A percentile compares a stretch with the other conserved stretches of the same genome.
These are phyloP conservation scores for Acanthamoeba royreba DNA, from an alignment of 208 protist genomes.

Conservation along the genomic window DNA sequence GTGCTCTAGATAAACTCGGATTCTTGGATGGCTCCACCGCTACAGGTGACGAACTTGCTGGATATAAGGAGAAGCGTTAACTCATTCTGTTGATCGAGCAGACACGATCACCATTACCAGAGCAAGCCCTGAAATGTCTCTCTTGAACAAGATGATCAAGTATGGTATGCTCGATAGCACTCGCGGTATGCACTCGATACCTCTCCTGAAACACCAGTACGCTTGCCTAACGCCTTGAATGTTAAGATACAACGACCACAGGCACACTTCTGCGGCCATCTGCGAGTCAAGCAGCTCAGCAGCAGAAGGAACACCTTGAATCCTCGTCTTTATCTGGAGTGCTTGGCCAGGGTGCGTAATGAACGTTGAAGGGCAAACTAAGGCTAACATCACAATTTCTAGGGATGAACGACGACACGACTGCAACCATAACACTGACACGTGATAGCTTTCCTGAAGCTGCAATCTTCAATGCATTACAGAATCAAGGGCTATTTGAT, in stretches of 20 bases:
- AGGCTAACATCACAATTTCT: too few species aligned
- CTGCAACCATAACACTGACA: not conserved
- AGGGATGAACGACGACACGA: not conserved
- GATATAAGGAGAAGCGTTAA: not conserved
- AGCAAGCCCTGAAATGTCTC: not conserved
- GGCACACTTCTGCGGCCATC: not conserved
- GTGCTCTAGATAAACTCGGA: not conserved
- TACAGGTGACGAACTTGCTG: not conserved
- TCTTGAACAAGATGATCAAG: not conserved
- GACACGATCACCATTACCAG: not conserved
- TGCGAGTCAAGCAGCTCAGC: too few species aligned
- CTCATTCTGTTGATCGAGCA: not conserved
- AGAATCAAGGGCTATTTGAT: not conserved
- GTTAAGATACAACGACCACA: too few species aligned
- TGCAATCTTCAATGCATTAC: not conserved
- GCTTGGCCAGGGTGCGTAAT: too few species aligned
- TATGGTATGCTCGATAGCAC: not conserved
- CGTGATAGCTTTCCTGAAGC: not conserved
- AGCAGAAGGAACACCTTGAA: too few species aligned
- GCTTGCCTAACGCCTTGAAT: not conserved
- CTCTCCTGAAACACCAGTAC: not conserved
- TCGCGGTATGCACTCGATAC: too few species aligned
- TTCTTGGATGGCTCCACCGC: not conserved
- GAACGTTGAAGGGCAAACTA: too few species aligned
- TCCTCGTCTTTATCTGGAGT: too few species aligned